These are phyloP conservation scores for Penicillium parvum DNA, from an alignment of 495 filamentous ascomycete species.

Conservation along the genomic window DNA sequence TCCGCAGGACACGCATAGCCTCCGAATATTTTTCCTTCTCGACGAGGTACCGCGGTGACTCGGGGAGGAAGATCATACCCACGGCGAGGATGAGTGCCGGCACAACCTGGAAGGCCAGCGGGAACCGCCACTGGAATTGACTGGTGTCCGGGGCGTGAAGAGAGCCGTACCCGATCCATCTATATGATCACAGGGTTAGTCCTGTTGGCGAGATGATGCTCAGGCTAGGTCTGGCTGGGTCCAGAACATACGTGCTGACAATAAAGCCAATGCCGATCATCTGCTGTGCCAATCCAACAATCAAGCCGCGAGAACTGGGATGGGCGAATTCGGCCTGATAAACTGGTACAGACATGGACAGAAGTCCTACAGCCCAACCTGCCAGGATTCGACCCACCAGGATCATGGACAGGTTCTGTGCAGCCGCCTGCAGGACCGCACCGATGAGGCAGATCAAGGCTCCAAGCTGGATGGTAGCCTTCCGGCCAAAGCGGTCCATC, in stretches of 20 bases:
- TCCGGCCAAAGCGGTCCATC: slow-evolving; percentile 46
- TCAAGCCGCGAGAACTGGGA: slow-evolving; percentile 49
- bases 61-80: slow-evolving; percentile 50
- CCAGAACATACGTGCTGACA: slow-evolving; percentile 40
- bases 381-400: slow-evolving; percentile 58
- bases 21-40: slow-evolving; percentile 43
- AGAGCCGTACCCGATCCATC: slow-evolving; percentile 55
- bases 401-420: slow-evolving; percentile 52
- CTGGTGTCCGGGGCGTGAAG: slow-evolving; percentile 36
- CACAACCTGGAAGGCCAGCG: slow-evolving; percentile 50
- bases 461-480: slow-evolving; percentile 53
- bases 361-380: slow-evolving; percentile 57
- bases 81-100: slow-evolving; percentile 41
- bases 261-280: slow-evolving; percentile 57
- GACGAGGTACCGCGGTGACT: slow-evolving; percentile 53
- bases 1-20: slow-evolving; percentile 45
- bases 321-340: slow-evolving; percentile 53
- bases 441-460: slow-evolving; percentile 52
- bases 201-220: no score
- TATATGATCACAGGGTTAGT: no score
- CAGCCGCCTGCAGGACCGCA: slow-evolving; percentile 51
- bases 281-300: slow-evolving; percentile 56
- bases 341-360: slow-evolving; percentile 56
- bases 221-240: no score
- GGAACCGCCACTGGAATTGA: slow-evolving; percentile 52